These are phyloP conservation scores for Dendrobium huoshanense DNA, from an alignment of 106 monocot genomes.

Conservation along the genomic window DNA sequence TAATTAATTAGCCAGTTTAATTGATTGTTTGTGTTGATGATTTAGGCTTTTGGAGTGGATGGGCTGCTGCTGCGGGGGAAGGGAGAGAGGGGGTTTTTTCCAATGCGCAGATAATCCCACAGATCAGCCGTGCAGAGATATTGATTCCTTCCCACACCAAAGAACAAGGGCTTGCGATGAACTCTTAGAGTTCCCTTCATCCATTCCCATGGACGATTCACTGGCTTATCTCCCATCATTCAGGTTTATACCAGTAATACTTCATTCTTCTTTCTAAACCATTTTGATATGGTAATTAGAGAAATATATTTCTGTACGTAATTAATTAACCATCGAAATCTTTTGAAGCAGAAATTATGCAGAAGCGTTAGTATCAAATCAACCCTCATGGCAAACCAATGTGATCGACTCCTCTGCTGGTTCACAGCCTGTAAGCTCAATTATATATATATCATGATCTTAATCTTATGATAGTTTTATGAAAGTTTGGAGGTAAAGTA, in stretches of 20 bases:
- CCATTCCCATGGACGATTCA: conserved; percentile 43
- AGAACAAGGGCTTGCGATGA: conserved; percentile 43
- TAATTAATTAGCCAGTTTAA: neutral
- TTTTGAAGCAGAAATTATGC: conserved; percentile 38
- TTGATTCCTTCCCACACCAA: conserved; percentile 18
- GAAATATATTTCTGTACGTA: neutral
- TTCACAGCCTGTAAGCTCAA: conserved; percentile 7
- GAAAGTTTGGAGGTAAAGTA: neutral
- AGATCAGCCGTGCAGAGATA: conserved; percentile 34
- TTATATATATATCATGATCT: neutral
- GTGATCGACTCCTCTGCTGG: conserved; percentile 6
- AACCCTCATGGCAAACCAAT: conserved; percentile 44
- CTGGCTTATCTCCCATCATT: conserved; percentile 1
- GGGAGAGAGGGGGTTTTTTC: conserved; percentile 15
- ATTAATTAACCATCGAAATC: neutral
- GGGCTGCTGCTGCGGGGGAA: conserved; percentile 54
- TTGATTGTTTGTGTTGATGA: neutral
- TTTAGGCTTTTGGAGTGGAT: conserved; percentile 36
- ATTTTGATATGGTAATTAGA: neutral
- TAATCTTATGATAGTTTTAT: neutral
- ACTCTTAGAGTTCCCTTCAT: conserved; percentile 36
- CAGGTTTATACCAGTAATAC: neutral
- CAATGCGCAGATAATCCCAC: neutral
- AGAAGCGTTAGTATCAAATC: conserved; percentile 61
- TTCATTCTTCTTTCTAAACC: neutral